Evolutionary conservation across 192 early-diverging fungal species (phyloP), one percentile per base, ranked within the genome.

Genomic region (Entomortierella lignicola): DNA sequence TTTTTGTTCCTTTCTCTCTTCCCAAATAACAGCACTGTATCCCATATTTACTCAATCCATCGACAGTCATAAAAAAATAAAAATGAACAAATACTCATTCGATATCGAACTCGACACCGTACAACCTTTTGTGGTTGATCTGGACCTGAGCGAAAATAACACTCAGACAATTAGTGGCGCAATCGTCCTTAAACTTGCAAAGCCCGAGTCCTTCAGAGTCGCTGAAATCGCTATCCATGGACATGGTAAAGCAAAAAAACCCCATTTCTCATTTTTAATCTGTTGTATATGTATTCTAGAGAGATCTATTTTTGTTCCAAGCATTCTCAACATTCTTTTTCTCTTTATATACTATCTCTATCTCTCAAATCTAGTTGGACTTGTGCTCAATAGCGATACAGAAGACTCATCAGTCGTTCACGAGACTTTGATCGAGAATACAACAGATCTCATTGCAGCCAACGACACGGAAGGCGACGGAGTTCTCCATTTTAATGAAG

Each of bases 21-120:
- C 41, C 32, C 32, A 51, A 59, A 23, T 44, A 47, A 26, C 57
- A 64, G n/a, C n/a, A n/a, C n/a, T n/a, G n/a, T n/a, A n/a, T n/a
- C n/a, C n/a, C n/a, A n/a, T n/a, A n/a, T n/a, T n/a, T n/a, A n/a
- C n/a, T n/a, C n/a, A n/a, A n/a, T n/a, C n/a, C n/a, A n/a, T n/a
- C n/a, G n/a, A n/a, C n/a, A n/a, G n/a, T n/a, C n/a, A n/a, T n/a
- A n/a, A n/a, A n/a, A n/a, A n/a, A n/a, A n/a, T 77, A 61, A 15
- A 47, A 11, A 47, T 47, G 44, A 47, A 47, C 20, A 37, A 37
- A 26, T 77, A 65, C 30, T 53, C 62, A 21, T 79, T 66, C 26
- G 75, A 79, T 66, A 50, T 79, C 52, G 67, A 79, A 58, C 75
- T 79, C 25, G 56, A 79, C 52, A 79, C 75, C 13, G 75, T 70